Base-by-base conservation (phyloP, 2,329 filamentous ascomycete species). In the Hypoxylon sp. region DNA sequence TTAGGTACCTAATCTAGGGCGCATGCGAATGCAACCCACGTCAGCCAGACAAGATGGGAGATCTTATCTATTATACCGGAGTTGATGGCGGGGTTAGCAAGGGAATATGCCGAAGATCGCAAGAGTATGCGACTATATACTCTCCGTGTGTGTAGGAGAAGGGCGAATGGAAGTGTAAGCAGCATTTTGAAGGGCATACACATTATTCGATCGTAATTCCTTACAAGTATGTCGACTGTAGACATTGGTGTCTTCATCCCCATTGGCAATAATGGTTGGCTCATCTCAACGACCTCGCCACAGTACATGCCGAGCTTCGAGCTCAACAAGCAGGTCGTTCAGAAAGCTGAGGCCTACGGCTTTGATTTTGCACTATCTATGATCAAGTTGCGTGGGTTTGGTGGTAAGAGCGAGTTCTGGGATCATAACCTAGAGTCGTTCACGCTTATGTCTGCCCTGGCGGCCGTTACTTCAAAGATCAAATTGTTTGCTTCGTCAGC, bases 391-490 rank as follows among this genome's bases (percentile, higher is more conserved):
- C 75, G 77, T 5, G 77, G 76, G 2, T 77, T 78, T 59, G 76
- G 76, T 33, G 77, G 77, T 5, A 74, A 76, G 58, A 77, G 72
- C 42, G 76, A 78, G 59, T 76, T 77, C 71, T 79, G 77, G 77
- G 77, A 79, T 56, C 74, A 78, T 65, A 78, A 77, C 54, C 72
- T 78, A 26, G 77, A 79, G 65, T 77, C 76, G 9, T 78, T 79
- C 58, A 78, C 76, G 22, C 72, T 78, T 9, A 78, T 78, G 76
- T 75, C 76, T 9, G 77, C 75, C 37, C 68, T 78, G 4, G 77
- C 76, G 8, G 77, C 77, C 37, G 76, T 78, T 42, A 79, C 76
- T n/a, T 67, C 74, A 1, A 78, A 77, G 59, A 76, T 79, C 58
- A 78, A 77, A 64, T 72, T 79, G 14, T 78, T 75, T 58, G 78